Base-by-base conservation (phyloP, 2,329 filamentous ascomycete genomes). In the Aspergillus fumigatiaffinis region DNA sequence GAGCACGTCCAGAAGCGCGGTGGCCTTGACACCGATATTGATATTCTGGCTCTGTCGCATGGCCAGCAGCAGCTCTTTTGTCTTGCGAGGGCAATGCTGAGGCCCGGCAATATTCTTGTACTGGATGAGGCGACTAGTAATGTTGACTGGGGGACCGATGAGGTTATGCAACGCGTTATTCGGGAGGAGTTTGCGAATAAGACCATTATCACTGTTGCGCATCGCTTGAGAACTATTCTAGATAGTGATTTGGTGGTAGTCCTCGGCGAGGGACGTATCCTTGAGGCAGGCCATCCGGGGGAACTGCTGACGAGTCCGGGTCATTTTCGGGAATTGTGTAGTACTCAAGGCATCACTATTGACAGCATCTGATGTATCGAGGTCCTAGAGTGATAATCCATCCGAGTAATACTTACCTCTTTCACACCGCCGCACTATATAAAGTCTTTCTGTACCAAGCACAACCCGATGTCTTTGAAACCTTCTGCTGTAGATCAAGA, bases 11-110 rank as follows among this genome's bases (percentile, higher is more conserved):
- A 66, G 32, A 60, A 59, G 6, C 66, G 68, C 55, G 70, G 70
- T 20, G 70, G 65, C 0, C 56, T 75, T 3, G 67, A 71, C 52
- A 62, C 60, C 1, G 58, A 64, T 21, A 21, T 44, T 1, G 75
- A 83, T 66, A 17, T 66, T 71, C 44, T 61, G 74, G 6, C 73
- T 75, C 10, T 73, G 69, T 52, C 72, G 79, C 17, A 78, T 21
- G 85, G 85, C 0, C 83, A 87, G 67, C 77, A 78, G 29, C 84
- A 87, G 63, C 72, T 87, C 0, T 84, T 87, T 54, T 82, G 78
- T 53, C 74, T 87, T 0, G 84, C 80, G 0, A 68, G 84, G 0
- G 84, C 82, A 0, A 71, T 86, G 8, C 64, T 86, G 4, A 68
- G 78, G 26, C 54, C 60, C 6, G 65, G 66, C 41, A 62, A 58